Evolutionary conservation across 1,284 basidiomycete species (phyloP).

Genomic region (Testicularia cyperi): DNA sequence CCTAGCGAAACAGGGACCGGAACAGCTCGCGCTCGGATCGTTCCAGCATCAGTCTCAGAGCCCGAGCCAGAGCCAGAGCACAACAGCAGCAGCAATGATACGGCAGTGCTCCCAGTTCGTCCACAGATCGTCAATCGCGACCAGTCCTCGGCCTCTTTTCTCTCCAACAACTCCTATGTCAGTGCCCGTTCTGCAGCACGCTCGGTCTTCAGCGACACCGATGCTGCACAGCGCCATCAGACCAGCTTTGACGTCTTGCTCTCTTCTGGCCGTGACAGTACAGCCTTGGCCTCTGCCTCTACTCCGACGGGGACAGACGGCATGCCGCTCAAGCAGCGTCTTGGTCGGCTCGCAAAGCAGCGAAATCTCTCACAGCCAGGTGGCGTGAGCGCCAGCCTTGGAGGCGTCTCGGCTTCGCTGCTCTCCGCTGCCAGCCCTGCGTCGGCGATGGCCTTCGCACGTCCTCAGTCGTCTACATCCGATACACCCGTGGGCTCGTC

Average conservation of each 20-base stretch:
- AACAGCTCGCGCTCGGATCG: too few species aligned
- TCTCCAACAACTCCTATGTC: slow-evolving; percentile 27
- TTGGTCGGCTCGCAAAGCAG: neutral
- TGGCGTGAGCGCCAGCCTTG: too few species aligned
- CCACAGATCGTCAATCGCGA: slow-evolving; percentile 17
- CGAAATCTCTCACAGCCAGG: too few species aligned
- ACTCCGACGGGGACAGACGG: too few species aligned
- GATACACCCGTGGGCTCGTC: neutral
- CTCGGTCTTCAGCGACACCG: slow-evolving; percentile 29
- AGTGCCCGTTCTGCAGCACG: slow-evolving; percentile 24
- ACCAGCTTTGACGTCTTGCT: slow-evolving; percentile 2
- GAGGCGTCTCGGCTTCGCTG: too few species aligned
- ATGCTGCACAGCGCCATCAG: slow-evolving; percentile 6
- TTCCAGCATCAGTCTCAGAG: too few species aligned
- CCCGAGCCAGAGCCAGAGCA: too few species aligned
- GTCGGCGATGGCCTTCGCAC: too few species aligned
- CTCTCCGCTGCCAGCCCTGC: too few species aligned
- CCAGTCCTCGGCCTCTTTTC: slow-evolving; percentile 22
- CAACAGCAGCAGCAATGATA: neutral
- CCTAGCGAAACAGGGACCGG: too few species aligned
- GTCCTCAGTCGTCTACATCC: slow-evolving; percentile 4
- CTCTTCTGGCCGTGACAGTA: too few species aligned
- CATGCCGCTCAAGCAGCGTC: neutral
- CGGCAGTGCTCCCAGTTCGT: slow-evolving; percentile 2
- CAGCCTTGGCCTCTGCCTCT: too few species aligned